Evolutionary conservation across 2,329 filamentous ascomycete genomes (phyloP).

Genomic region (Lasiodiplodia gonubiensis): DNA sequence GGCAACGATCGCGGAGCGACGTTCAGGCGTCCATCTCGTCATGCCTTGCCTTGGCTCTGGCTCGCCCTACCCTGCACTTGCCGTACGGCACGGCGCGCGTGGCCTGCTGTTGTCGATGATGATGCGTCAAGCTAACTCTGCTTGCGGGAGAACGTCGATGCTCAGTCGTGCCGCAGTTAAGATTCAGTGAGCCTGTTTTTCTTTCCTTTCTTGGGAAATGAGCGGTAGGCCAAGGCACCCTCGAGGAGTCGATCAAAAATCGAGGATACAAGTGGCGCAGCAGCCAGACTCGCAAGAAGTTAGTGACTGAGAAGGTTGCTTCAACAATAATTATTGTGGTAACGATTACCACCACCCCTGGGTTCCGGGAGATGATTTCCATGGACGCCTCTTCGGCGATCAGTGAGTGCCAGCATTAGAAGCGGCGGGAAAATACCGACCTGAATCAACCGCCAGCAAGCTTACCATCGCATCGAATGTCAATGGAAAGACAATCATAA

Average conservation of each 20-base stretch:
- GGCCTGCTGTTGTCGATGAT: slow-evolving; percentile 7
- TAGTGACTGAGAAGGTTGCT: background rate
- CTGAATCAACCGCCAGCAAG: slow-evolving; percentile 1
- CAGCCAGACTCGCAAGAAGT: background rate
- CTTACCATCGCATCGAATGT: slow-evolving; percentile 2
- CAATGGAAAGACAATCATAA: slow-evolving; percentile 1
- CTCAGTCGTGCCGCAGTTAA: background rate
- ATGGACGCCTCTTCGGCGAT: background rate
- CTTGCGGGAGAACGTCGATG: slow-evolving; percentile 12
- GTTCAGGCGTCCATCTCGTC: slow-evolving; percentile 20
- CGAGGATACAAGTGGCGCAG: background rate
- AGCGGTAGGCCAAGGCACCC: background rate
- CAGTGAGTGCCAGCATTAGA: background rate
- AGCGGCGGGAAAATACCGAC: background rate
- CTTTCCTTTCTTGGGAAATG: slow-evolving; percentile 9
- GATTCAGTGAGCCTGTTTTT: background rate
- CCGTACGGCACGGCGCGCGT: slow-evolving; percentile 23
- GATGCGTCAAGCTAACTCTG: background rate
- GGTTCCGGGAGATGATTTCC: slow-evolving; percentile 18
- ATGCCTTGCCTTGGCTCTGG: slow-evolving; percentile 8
- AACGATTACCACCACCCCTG: slow-evolving; percentile 1
- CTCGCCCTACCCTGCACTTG: slow-evolving; percentile 14
- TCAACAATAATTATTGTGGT: background rate
- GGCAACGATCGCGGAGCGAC: background rate
- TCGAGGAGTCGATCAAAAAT: background rate